phyloP scores from a whole-genome alignment of 2,329 filamentous ascomycete species.

The Magnaporthiopsis poae region DNA sequence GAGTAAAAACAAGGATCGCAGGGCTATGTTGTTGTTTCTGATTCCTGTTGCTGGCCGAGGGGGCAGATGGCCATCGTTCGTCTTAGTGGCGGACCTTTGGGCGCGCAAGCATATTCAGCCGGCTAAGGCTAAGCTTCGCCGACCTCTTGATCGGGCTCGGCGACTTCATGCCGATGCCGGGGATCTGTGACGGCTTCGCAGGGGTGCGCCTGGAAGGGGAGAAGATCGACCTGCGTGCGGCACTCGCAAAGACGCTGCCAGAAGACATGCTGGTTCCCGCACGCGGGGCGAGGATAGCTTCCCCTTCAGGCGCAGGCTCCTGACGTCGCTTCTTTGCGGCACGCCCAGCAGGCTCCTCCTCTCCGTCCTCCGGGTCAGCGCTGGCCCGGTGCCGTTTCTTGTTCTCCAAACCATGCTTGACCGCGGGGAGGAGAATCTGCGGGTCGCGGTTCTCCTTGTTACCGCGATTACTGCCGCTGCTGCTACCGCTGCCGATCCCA shows the following conservation, averaged over 20 bases:
- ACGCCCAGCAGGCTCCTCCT: conserved; percentile 36
- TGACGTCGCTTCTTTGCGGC: conserved; percentile 51
- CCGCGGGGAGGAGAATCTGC: conserved; percentile 26
- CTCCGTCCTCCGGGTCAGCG: conserved; percentile 46
- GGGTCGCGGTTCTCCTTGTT: conserved; percentile 49
- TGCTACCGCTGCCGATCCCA: conserved; percentile 14
- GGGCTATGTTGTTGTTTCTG: not conserved
- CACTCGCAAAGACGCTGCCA: conserved; percentile 15
- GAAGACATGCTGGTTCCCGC: conserved; percentile 20
- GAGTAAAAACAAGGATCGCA: not conserved
- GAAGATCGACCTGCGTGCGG: conserved; percentile 24
- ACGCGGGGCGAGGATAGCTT: conserved; percentile 42
- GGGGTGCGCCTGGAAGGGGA: conserved; percentile 14
- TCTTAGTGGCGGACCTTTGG: conserved; percentile 42
- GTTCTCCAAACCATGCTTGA: conserved; percentile 53
- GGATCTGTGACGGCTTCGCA: conserved; percentile 18
- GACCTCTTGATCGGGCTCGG: conserved; percentile 44
- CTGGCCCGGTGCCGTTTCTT: conserved; percentile 55
- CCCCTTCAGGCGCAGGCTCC: conserved; percentile 37
- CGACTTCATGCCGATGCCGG: conserved; percentile 15
- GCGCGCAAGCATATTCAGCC: conserved; percentile 51
- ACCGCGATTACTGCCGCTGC: conserved; percentile 20
- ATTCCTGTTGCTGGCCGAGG: not conserved
- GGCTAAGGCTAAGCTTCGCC: conserved; percentile 43
- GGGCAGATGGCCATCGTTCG: not conserved